Percentiles rank a stretch among this genome's conserved stretches.
These are phyloP conservation scores for Medicago ruthenica DNA, from an alignment of 306 rosid species.

Conservation along the genomic window DNA sequence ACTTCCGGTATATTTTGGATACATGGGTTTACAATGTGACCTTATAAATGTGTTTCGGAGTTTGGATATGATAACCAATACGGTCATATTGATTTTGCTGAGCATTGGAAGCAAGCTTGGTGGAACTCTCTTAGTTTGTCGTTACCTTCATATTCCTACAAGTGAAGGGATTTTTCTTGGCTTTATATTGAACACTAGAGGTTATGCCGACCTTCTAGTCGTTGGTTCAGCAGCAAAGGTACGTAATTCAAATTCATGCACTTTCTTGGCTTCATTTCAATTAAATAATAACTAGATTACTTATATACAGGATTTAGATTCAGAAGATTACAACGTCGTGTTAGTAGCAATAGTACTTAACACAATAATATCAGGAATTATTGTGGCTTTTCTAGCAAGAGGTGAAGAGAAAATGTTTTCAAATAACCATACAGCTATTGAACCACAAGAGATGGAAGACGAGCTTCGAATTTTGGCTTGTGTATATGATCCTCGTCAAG, in stretches of 20 bases:
- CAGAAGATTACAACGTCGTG: conserved; percentile 57
- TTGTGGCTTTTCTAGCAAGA: conserved; percentile 66
- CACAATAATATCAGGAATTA: conserved; percentile 85
- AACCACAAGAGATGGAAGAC: conserved; percentile 49
- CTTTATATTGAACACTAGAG: conserved; percentile 77
- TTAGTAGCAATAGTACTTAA: conserved; percentile 65
- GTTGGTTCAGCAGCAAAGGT: conserved; percentile 63
- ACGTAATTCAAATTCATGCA: no score
- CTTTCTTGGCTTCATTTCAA: no score
- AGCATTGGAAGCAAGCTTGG: conserved; percentile 76
- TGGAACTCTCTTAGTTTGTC: conserved; percentile 72
- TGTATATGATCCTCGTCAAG: conserved; percentile 81
- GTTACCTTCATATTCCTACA: conserved; percentile 68
- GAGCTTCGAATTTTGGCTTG: conserved; percentile 76
- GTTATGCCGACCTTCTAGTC: conserved; percentile 85
- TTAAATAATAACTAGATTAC: no score
- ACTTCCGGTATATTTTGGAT: conserved; percentile 87
- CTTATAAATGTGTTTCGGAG: conserved; percentile 40
- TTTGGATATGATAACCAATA: conserved; percentile 26
- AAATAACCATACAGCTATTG: conserved; percentile 62
- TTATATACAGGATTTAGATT: no score
- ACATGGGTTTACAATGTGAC: conserved; percentile 81
- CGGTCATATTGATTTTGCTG: conserved; percentile 58
- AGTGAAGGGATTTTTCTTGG: conserved; percentile 81
- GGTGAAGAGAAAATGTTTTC: conserved; percentile 67